phyloP scores from a whole-genome alignment of 2,329 filamentous ascomycete genomes.

The Beauveria medogensis region DNA sequence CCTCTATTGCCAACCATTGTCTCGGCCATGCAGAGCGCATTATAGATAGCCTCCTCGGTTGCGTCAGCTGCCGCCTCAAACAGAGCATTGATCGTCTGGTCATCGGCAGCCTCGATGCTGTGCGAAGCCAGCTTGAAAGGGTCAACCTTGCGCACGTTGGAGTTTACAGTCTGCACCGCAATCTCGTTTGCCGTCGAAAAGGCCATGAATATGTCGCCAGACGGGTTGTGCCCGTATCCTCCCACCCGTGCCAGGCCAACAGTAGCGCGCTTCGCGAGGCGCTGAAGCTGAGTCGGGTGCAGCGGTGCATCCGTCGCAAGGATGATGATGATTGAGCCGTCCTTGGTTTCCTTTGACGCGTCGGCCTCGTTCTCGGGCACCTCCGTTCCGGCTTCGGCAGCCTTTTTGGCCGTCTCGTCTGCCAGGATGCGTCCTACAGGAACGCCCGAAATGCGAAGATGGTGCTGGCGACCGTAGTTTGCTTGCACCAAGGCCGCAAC shows the following conservation, averaged over 20 bases:
- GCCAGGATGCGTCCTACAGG: slow-evolving; percentile 51
- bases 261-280: slow-evolving; percentile 50
- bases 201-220: slow-evolving; percentile 56
- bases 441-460: slow-evolving; percentile 49
- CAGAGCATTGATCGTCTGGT: slow-evolving; percentile 48
- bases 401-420: slow-evolving; percentile 23
- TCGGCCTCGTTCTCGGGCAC: slow-evolving; percentile 14
- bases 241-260: slow-evolving; percentile 51
- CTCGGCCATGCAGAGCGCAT: slow-evolving; percentile 50
- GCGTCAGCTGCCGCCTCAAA: slow-evolving; percentile 52
- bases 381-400: background rate
- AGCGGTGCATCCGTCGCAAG: slow-evolving; percentile 54
- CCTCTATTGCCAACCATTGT: slow-evolving; percentile 44
- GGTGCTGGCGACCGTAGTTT: slow-evolving; percentile 50
- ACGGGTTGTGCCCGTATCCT: slow-evolving; percentile 49
- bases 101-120: slow-evolving; percentile 40
- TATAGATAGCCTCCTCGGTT: slow-evolving; percentile 55
- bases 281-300: slow-evolving; percentile 47
- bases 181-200: slow-evolving; percentile 50
- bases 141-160: slow-evolving; percentile 28
- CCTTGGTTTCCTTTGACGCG: slow-evolving; percentile 40
- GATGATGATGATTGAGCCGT: slow-evolving; percentile 54
- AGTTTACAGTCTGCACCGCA: slow-evolving; percentile 28
- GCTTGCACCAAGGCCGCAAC: slow-evolving; percentile 53
- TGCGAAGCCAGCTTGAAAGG: slow-evolving; percentile 29